Evolutionary conservation across 139 green algal species (phyloP), one percentile per base, ranked within the genome.

Genomic region (Spirogloea muscicola): DNA sequence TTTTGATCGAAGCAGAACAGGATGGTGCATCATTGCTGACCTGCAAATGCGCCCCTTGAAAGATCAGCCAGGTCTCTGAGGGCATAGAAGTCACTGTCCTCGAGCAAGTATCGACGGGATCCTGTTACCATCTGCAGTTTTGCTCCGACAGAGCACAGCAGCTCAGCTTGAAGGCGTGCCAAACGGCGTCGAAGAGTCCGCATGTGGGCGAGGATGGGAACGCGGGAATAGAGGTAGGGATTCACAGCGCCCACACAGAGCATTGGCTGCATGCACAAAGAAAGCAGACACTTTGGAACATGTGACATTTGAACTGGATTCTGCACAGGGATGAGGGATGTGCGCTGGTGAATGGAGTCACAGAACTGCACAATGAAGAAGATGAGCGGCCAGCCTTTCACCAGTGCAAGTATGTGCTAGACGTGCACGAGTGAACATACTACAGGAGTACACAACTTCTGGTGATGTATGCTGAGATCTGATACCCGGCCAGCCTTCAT

Each of bases 161-260:
- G 38, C 13, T n/a, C 18, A 27, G 43, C 38, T 0, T 29, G 29
- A 59, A 74, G 49, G 42, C 21, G 9, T 9, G 60, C 72, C 59
- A 79, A 25, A 16, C 57, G 59, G 2, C 31, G 38, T 6, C 72
- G 63, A 13, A 75, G 39, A 7, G 6, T 25, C 38, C 41, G 38
- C 10, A 80, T 34, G 29, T 63, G 72, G 9, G 49, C 52, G 48
- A 86, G 68, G 48, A 76, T 18, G 2, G 74, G 49, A 39, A 86
- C 68, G 2, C 75, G 60, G 3, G 66, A 68, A 43, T 77, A 85
- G 36, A 89, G 77, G 1, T 74, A 63, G 27, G 85, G 83, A 57
- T 87, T 88, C 38, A 88, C 66, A 10, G 83, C 84, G 16, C 58
- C 40, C 37, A 89, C 69, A 59, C 84, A 88, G 29, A 89, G 60